Conservation (phyloP, 2,329 filamentous ascomycete species). For the Fusarium compactum region DNA sequence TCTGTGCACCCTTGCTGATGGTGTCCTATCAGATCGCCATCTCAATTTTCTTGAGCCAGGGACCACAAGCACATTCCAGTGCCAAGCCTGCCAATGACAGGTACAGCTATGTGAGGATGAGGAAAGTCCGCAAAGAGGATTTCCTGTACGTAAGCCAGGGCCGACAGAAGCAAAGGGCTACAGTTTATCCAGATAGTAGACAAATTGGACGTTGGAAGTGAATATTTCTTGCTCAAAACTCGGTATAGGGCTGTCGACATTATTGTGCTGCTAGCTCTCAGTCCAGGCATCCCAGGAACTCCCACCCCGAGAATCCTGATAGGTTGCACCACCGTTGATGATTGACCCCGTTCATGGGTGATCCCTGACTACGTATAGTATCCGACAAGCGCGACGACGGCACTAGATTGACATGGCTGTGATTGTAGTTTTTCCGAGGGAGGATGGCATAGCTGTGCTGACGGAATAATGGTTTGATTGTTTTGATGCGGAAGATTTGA, state of each 20-base stretch:
- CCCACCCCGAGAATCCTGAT: conserved; percentile 16
- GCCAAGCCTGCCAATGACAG: conserved; percentile 33
- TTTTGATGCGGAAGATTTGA: not conserved
- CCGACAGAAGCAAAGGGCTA: conserved; percentile 1
- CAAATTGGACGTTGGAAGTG: not conserved
- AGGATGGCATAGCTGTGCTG: conserved; percentile 6
- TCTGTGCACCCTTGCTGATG: conserved; percentile 26
- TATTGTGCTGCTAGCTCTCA: conserved; percentile 8
- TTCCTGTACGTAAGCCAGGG: conserved; percentile 1
- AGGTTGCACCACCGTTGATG: conserved; percentile 42
- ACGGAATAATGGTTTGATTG: not conserved
- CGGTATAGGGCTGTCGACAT: conserved; percentile 7
- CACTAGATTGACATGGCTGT: conserved; percentile 32
- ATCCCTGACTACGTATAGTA: conserved; percentile 34
- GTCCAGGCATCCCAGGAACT: conserved; percentile 2
- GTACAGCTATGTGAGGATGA: conserved; percentile 16
- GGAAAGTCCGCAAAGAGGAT: conserved; percentile 1
- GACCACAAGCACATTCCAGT: conserved; percentile 20
- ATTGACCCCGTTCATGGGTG: conserved; percentile 33
- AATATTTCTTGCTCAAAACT: not conserved
- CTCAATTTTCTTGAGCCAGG: conserved; percentile 24
- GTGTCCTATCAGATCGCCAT: conserved; percentile 45
- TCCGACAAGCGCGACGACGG: conserved; percentile 22
- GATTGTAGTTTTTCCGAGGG: conserved; percentile 32
- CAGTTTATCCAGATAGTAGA: not conserved